Evolutionary conservation across 164 flowering plant species (phyloP).

Genomic region (Annona cherimola): DNA sequence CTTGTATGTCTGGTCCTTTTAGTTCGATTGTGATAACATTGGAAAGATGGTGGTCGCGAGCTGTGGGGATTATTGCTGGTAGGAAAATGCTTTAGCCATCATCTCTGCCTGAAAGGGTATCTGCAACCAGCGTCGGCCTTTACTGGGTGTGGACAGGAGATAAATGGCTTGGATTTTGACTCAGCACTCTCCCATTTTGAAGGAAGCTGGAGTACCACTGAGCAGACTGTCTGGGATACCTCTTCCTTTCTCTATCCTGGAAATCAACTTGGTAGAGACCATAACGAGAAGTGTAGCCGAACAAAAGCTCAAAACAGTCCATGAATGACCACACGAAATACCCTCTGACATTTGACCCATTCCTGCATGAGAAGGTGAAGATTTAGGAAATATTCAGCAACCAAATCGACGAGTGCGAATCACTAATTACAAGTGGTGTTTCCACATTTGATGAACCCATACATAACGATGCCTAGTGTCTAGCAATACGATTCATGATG

Average conservation of each 20-base stretch:
- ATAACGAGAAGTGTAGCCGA: slow-evolving; percentile 2
- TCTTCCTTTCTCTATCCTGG: not conserved
- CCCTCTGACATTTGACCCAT: slow-evolving; percentile 10
- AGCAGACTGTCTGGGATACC: slow-evolving; percentile 9
- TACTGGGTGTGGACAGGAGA: not conserved
- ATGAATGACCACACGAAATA: slow-evolving; percentile 14
- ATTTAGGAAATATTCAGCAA: too few relatives aligned
- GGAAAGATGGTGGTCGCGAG: too few relatives aligned
- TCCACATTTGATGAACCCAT: too few relatives aligned
- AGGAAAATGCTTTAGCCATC: not conserved
- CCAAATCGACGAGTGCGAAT: too few relatives aligned
- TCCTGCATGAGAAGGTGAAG: not conserved
- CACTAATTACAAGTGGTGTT: too few relatives aligned
- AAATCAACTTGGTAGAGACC: slow-evolving; percentile 11
- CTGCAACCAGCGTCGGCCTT: not conserved
- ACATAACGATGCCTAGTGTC: too few relatives aligned
- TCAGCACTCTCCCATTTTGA: not conserved
- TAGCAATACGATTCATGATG: too few relatives aligned
- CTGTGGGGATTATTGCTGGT: too few relatives aligned
- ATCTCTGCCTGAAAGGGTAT: not conserved
- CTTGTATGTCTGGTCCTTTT: too few relatives aligned
- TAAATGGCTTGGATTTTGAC: not conserved
- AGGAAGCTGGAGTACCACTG: slow-evolving; percentile 12
- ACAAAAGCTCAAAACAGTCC: slow-evolving; percentile 7
- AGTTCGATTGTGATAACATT: too few relatives aligned